Evolutionary conservation across 2,329 filamentous ascomycete genomes (phyloP).

Genomic region (Sporothrix curviconia): DNA sequence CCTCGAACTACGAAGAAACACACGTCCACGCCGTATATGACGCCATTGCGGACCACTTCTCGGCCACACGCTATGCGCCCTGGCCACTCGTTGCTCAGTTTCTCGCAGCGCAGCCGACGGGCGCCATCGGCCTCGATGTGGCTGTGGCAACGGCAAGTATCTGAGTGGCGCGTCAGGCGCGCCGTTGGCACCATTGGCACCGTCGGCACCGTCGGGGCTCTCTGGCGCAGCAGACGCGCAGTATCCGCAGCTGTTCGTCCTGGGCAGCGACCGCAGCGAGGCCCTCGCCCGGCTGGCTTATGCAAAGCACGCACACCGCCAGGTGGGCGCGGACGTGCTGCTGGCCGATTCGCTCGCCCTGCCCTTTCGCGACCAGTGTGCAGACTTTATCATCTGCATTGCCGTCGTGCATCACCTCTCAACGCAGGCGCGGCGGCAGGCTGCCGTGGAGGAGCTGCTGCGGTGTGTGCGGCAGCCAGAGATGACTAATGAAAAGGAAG

Average conservation of each 20-base stretch:
- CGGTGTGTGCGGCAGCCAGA: constrained; percentile 46
- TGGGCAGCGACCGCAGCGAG: constrained; percentile 76
- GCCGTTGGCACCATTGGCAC: not conserved
- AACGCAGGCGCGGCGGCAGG: constrained; percentile 63
- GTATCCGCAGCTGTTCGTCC: constrained; percentile 61
- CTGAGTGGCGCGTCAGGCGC: constrained; percentile 33
- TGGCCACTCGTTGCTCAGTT: constrained; percentile 89
- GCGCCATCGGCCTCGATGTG: constrained; percentile 78
- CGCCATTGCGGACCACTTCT: constrained; percentile 78
- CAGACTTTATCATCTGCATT: constrained; percentile 87
- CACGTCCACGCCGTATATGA: constrained; percentile 93
- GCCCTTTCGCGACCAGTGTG: constrained; percentile 57
- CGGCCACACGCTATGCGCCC: constrained; percentile 70
- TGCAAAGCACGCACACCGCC: constrained; percentile 22
- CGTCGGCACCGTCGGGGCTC: not conserved
- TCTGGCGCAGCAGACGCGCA: no score
- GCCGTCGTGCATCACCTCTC: constrained; percentile 93
- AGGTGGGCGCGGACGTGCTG: constrained; percentile 51
- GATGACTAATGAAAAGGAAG: no score
- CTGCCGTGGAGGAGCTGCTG: constrained; percentile 66
- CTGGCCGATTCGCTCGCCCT: constrained; percentile 80
- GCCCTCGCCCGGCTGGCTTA: constrained; percentile 47
- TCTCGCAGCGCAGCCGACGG: constrained; percentile 56
- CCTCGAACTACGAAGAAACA: constrained; percentile 64
- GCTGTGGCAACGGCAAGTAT: constrained; percentile 97